A percentile compares a stretch with the other conserved stretches of the same genome.
These are phyloP conservation scores for Evansstolkia leycettana DNA, from an alignment of 495 filamentous ascomycete genomes.

Conservation along the genomic window DNA sequence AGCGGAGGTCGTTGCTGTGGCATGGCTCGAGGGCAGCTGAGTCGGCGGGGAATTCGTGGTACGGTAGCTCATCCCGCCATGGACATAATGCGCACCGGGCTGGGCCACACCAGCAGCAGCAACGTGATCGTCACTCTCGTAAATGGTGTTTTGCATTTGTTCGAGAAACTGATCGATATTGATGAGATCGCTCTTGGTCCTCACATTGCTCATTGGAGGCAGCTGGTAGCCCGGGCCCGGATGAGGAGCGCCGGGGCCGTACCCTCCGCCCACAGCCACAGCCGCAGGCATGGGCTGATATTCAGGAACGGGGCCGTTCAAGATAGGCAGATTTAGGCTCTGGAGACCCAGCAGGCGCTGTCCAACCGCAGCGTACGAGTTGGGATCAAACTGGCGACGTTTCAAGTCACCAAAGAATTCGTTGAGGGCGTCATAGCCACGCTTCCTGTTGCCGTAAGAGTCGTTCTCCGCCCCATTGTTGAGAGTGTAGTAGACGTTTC, in stretches of 20 bases:
- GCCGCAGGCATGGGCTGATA: constrained; percentile 48
- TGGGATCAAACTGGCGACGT: constrained; percentile 75
- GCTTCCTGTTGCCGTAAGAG: constrained; percentile 59
- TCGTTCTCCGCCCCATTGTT: constrained; percentile 38
- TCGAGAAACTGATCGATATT: constrained; percentile 88
- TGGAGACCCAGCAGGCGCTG: constrained; percentile 67
- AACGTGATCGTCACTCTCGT: constrained; percentile 73
- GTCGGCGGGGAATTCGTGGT: constrained; percentile 59
- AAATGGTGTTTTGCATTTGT: constrained; percentile 88
- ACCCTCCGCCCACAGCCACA: constrained; percentile 42
- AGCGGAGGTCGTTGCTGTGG: constrained; percentile 42
- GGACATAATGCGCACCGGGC: constrained; percentile 52
- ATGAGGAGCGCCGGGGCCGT: constrained; percentile 30
- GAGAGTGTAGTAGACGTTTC: constrained; percentile 59
- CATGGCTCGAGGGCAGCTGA: constrained; percentile 41
- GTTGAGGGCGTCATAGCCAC: constrained; percentile 75
- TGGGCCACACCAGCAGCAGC: constrained; percentile 64
- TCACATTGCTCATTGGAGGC: constrained; percentile 71
- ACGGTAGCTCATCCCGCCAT: constrained; percentile 48
- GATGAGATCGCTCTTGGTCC: constrained; percentile 84
- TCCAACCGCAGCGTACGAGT: constrained; percentile 70
- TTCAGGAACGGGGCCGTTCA: constrained; percentile 49
- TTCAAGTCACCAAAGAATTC: constrained; percentile 91
- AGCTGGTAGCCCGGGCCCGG: constrained; percentile 45
- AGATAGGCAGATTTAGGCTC: constrained; percentile 53